Conservation (phyloP, 1,284 basidiomycete genomes). For the Leccinum pachyderme region DNA sequence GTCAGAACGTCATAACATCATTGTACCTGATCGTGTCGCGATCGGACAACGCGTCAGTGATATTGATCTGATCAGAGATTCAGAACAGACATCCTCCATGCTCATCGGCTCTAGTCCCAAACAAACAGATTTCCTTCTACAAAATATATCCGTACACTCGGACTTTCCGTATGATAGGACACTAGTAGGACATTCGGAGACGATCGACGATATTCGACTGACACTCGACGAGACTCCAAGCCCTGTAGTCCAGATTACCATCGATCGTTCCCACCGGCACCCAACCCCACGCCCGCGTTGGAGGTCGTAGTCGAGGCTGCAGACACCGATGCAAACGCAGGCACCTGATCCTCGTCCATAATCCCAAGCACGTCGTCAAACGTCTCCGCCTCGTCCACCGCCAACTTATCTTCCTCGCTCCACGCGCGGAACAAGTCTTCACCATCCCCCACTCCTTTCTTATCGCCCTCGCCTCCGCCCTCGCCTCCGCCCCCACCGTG, state of each 20-base stretch:
- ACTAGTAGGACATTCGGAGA: neutral
- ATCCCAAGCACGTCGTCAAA: constrained; percentile 64
- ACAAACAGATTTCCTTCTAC: neutral
- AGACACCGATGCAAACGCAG: constrained; percentile 6
- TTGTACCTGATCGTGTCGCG: no score
- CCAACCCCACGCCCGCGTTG: neutral
- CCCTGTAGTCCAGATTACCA: constrained; percentile 8
- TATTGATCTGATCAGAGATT: no score
- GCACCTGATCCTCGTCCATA: constrained; percentile 58
- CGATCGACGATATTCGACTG: neutral
- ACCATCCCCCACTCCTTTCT: constrained; percentile 21
- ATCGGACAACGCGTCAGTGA: no score
- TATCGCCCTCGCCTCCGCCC: constrained; percentile 26
- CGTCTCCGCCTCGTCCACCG: constrained; percentile 61
- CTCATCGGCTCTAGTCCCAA: neutral
- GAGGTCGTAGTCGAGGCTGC: neutral
- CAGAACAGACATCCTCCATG: no score
- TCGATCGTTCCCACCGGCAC: neutral
- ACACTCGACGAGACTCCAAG: neutral
- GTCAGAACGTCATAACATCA: no score
- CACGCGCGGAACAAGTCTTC: constrained; percentile 49
- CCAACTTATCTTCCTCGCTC: constrained; percentile 44
- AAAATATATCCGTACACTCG: neutral
- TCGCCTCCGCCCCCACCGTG: neutral
- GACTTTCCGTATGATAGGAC: neutral